These are phyloP conservation scores for Tylopilus sp. DNA, from an alignment of 1,284 basidiomycete genomes.

Conservation along the genomic window DNA sequence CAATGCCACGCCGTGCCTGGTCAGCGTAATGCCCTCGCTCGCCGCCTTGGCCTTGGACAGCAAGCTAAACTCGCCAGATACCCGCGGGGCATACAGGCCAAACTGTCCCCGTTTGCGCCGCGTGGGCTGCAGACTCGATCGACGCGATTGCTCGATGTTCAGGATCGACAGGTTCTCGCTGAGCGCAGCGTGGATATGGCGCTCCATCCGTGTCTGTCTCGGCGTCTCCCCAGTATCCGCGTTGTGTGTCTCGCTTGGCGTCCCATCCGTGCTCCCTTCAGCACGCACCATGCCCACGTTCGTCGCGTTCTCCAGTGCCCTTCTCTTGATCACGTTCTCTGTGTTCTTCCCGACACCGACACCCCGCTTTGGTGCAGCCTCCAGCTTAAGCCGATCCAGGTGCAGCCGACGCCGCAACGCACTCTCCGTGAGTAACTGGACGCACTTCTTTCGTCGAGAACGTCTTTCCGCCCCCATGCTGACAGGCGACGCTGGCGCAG, in stretches of 20 bases:
- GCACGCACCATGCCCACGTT: conserved; percentile 2
- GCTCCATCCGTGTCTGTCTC: conserved; percentile 12
- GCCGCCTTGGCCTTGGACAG: neutral
- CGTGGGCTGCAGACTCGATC: neutral
- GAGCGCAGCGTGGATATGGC: conserved; percentile 8
- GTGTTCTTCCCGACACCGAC: neutral
- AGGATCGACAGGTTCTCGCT: conserved; percentile 24
- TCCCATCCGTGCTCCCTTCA: neutral
- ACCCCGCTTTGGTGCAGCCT: conserved; percentile 1
- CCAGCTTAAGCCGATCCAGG: conserved; percentile 10
- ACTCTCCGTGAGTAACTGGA: conserved; percentile 25
- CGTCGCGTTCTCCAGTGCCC: conserved; percentile 19
- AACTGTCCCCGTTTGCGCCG: conserved; percentile 14
- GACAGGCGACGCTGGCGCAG: neutral
- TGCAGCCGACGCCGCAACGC: conserved; percentile 20
- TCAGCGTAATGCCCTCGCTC: too few relatives aligned
- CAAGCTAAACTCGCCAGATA: conserved; percentile 18
- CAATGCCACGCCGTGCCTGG: too few relatives aligned
- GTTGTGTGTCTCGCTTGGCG: neutral
- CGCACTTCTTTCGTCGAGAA: conserved; percentile 15
- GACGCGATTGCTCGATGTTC: conserved; percentile 13
- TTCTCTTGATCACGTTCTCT: conserved; percentile 11
- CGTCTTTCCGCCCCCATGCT: neutral
- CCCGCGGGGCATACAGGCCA: conserved; percentile 17
- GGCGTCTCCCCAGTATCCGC: conserved; percentile 11